Base-by-base conservation (phyloP, 148 eudicot genomes). In the Talinum fruticosum region DNA sequence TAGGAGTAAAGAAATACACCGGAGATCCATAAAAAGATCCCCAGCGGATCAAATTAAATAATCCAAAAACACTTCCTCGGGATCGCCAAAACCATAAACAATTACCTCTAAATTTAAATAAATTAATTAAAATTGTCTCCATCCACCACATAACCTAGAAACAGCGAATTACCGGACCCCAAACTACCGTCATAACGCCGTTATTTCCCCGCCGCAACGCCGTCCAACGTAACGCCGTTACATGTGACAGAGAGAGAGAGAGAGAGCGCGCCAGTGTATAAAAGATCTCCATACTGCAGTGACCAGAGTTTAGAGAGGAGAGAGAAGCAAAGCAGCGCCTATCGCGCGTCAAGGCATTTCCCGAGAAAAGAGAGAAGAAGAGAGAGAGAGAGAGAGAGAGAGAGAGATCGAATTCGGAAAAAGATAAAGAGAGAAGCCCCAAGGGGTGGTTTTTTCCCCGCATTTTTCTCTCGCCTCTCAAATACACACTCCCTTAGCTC, bases 1-100 rank as follows among this genome's bases (percentile, higher is more conserved):
- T 66, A 73, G 23, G 3, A 73, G 21, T 26, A 53, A 74, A 69
- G 57, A 74, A 80, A 74, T n/a, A 49, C 65, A 24, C 6, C 32
- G 28, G 51, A 37, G 70, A 78, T 78, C 44, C 75, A 70, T 36
- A 34, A 0, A 33, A 77, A n/a, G 49, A 37, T 59, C 32, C 66
- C 21, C 24, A n/a, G 14, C 8, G 19, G 32, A 61, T 59, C n/a
- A 15, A 69, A 59, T 28, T 66, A 29, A 49, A 34, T 72, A 47
- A 10, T 41, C 10, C 16, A 61, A 62, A 69, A 82, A 54, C 71
- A 66, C 16, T 41, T 29, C 78, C 83, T 87, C 85, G 92, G 90
- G 92, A 89, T 89, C 88, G 79, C 75, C 88, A 86, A 87, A 82
- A 35, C 24, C 64, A 77, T 62, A 69, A 76, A 75, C 68, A 44